Evolutionary conservation across 2,329 filamentous ascomycete species (phyloP).

Genomic region (Ascochyta fabae): DNA sequence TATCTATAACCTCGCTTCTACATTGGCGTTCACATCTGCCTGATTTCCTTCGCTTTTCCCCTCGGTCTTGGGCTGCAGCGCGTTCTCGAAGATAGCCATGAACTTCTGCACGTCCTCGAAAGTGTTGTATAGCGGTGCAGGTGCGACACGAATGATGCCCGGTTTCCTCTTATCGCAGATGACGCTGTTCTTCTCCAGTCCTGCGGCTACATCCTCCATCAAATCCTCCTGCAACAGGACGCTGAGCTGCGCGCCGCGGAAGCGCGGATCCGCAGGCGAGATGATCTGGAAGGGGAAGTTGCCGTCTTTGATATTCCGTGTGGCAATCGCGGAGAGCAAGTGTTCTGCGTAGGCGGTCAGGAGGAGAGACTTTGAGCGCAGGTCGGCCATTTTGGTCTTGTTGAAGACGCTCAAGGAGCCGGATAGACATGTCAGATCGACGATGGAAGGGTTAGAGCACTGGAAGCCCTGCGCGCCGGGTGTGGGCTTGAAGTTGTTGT

Average conservation of each 20-base stretch:
- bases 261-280: constrained; percentile 70
- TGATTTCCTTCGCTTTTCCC: not conserved
- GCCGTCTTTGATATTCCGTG: constrained; percentile 28
- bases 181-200: constrained; percentile 72
- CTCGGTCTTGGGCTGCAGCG: constrained; percentile 31
- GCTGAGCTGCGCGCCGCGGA: constrained; percentile 82
- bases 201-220: constrained; percentile 69
- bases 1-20: constrained; percentile 8
- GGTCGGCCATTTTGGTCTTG: constrained; percentile 69
- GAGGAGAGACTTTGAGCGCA: constrained; percentile 73
- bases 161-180: constrained; percentile 85
- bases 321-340: constrained; percentile 32
- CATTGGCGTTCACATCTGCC: constrained; percentile 7
- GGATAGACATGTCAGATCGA: constrained; percentile 78
- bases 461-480: constrained; percentile 81
- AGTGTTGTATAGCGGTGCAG: constrained; percentile 81
- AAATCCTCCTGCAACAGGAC: constrained; percentile 71
- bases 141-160: constrained; percentile 82
- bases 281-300: constrained; percentile 58
- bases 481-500: constrained; percentile 78
- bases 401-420: constrained; percentile 77
- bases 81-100: constrained; percentile 56
- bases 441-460: constrained; percentile 79
- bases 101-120: constrained; percentile 70
- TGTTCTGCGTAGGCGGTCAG: constrained; percentile 70